Percentiles rank a stretch among this genome's conserved stretches.
Conservation (phyloP, 495 filamentous ascomycete species). For the Aspergillus asperescens region DNA sequence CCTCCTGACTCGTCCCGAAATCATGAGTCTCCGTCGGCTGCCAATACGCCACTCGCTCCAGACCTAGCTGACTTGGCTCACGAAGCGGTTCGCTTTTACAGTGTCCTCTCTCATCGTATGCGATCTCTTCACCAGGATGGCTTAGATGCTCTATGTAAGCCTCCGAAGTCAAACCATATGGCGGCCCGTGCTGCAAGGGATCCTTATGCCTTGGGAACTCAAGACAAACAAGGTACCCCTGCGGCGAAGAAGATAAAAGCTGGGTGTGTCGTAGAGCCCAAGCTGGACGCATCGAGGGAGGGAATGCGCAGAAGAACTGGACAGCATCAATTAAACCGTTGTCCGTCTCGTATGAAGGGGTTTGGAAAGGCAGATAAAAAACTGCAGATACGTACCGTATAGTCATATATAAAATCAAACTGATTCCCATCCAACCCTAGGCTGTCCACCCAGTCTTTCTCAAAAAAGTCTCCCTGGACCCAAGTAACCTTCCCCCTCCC, state of each 20-base stretch:
- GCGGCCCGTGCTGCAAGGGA: slow-evolving; percentile 58
- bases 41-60: slow-evolving; percentile 59
- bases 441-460: slow-evolving; percentile 51
- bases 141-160: slow-evolving; percentile 64
- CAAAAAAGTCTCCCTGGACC: slow-evolving; percentile 69
- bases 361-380: neutral
- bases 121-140: slow-evolving; percentile 59
- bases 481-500: slow-evolving; percentile 55
- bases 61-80: slow-evolving; percentile 35
- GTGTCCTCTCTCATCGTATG: slow-evolving; percentile 53
- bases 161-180: slow-evolving; percentile 56
- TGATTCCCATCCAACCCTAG: slow-evolving; percentile 40
- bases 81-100: slow-evolving; percentile 43
- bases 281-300: slow-evolving; percentile 54
- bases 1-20: slow-evolving; percentile 41
- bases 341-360: no score
- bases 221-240: slow-evolving; percentile 66
- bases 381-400: slow-evolving; percentile 56
- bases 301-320: slow-evolving; percentile 78
- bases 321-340: slow-evolving; percentile 10
- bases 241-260: slow-evolving; percentile 52
- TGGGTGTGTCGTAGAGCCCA: slow-evolving; percentile 65
- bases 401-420: slow-evolving; percentile 82
- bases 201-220: slow-evolving; percentile 75
- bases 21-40: slow-evolving; percentile 65